Evolutionary conservation across 495 filamentous ascomycete species (phyloP), one percentile per base, ranked within the genome.

Genomic region (Penicillium simplicissimum): DNA sequence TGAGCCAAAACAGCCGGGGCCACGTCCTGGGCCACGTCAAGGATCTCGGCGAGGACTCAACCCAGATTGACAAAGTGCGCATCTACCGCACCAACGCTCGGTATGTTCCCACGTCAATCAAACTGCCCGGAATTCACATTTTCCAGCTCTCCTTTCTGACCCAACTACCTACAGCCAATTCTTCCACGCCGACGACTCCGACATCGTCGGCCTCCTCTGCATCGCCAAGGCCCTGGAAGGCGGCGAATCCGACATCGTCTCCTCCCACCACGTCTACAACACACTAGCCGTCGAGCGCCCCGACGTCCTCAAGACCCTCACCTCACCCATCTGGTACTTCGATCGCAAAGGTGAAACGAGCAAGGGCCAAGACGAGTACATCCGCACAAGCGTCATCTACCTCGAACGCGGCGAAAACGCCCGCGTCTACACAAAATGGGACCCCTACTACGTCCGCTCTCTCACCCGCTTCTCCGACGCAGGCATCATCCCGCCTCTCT

Each of bases 261-360:
- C 87, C 51, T 83, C 86, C 6, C 92, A 97, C 73, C 76, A 89
- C 58, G 88, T 97, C 59, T 97, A 88, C 83, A 96, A 96, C 73
- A 81, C 80, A 15, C 81, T 97, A 8, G 87, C 90, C 70, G 67
- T 62, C 9, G 87, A 93, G 71, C 85, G 88, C 5, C 93, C 92
- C 0, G 92, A 95, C 64, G 88, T 96, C 8, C 84, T 90, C 0
- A 83, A 88, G 73, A 85, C 85, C 35, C 79, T 97, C 52, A 87
- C 88, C 3, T 75, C 86, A 59, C 91, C 92, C 0, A 86, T 89
- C 66, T 97, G 93, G 92, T 96, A 95, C 76, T 95, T 97, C 69
- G 93, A 97, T 72, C 90, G 92, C 61, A 97, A 97, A 75, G 93
- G 93, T 45, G 93, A 96, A 77, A 86, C 83, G 2, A 87, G 82